Conservation (phyloP, 306 rosid species). For the Quercus glauca region DNA sequence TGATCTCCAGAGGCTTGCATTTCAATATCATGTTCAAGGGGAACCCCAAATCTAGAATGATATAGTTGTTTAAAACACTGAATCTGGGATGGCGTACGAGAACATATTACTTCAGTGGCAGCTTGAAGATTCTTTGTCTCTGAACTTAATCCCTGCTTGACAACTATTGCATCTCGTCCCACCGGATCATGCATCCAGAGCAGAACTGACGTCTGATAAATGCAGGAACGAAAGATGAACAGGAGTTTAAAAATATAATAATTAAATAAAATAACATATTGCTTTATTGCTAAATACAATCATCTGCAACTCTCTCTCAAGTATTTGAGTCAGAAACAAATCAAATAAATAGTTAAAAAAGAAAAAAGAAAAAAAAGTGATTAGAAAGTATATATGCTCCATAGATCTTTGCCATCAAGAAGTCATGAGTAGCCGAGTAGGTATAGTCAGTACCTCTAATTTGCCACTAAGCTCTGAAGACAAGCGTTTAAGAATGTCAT, state of each 20-base stretch:
- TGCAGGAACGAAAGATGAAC: background rate
- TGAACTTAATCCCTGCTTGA: conserved; percentile 36
- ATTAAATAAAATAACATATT: background rate
- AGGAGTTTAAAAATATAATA: background rate
- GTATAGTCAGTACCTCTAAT: conserved; percentile 46
- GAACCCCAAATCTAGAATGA: conserved; percentile 40
- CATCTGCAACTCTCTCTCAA: background rate
- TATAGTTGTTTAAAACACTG: conserved; percentile 67
- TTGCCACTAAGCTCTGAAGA: conserved; percentile 65
- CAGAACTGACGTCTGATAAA: conserved; percentile 54
- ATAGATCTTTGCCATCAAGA: background rate
- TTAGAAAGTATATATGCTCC: background rate
- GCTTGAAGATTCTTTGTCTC: conserved; percentile 36
- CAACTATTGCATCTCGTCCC: conserved; percentile 57
- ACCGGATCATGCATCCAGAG: conserved; percentile 87
- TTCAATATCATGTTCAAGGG: conserved; percentile 61
- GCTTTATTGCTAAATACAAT: background rate
- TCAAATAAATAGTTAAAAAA: background rate
- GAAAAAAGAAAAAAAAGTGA: background rate
- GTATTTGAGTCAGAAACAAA: background rate
- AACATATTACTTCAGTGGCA: conserved; percentile 79
- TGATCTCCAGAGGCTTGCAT: conserved; percentile 54
- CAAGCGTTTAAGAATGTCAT: conserved; percentile 67
- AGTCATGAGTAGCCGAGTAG: background rate
- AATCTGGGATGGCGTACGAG: conserved; percentile 68